Evolutionary conservation across 139 green algal genomes (phyloP).

Genomic region (Pleodorina starrii): DNA sequence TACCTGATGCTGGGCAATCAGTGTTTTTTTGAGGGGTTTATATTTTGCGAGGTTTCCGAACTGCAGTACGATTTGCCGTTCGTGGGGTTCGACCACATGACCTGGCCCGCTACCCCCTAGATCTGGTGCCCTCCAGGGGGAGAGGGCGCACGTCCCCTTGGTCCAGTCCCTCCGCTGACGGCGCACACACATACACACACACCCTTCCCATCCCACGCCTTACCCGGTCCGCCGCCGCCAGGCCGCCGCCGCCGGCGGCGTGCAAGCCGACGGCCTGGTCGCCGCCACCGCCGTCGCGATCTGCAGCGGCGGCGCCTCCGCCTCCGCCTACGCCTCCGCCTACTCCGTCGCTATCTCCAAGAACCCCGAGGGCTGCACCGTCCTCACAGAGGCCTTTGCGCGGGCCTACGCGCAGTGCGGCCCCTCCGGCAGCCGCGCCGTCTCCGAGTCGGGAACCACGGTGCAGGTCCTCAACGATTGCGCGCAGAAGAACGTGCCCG

Average conservation of each 20-base stretch:
- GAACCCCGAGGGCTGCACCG: conserved; percentile 42
- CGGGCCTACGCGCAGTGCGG: conserved; percentile 18
- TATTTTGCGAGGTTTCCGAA: conserved; percentile 93
- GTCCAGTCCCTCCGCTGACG: no score
- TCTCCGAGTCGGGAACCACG: conserved; percentile 15
- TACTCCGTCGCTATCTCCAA: conserved; percentile 12
- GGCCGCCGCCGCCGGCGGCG: conserved; percentile 32
- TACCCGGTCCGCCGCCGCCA: background rate
- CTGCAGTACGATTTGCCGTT: conserved; percentile 92
- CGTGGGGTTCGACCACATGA: conserved; percentile 83
- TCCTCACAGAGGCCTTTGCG: conserved; percentile 35
- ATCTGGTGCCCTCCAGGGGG: no score
- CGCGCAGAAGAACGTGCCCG: no score
- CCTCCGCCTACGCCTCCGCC: conserved; percentile 12
- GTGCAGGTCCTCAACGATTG: conserved; percentile 31
- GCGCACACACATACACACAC: no score
- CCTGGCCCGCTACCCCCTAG: conserved; percentile 69
- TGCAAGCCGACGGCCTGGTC: conserved; percentile 17
- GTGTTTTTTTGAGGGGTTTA: no score
- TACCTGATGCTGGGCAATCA: no score
- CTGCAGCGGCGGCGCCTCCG: conserved; percentile 31
- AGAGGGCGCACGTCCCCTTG: no score
- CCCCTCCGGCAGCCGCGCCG: background rate
- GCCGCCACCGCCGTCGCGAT: conserved; percentile 34
- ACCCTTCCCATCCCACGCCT: no score